Evolutionary conservation across 192 early-diverging fungal genomes (phyloP).

Genomic region (Spizellomyces punctatus): DNA sequence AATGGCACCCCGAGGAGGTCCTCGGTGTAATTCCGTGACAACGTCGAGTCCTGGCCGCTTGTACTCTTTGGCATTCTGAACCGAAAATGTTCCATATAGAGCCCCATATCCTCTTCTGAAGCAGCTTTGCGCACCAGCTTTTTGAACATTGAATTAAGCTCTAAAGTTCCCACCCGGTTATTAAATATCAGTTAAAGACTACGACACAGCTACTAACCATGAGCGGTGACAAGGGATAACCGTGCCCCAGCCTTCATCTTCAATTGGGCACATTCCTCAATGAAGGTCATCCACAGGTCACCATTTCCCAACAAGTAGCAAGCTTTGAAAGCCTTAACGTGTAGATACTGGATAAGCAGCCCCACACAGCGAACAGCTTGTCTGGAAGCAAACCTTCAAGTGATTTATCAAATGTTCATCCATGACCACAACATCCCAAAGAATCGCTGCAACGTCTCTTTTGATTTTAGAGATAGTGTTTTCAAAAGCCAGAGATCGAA

Average conservation of each 20-base stretch:
- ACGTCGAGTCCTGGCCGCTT: not conserved
- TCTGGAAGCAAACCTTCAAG: constrained; percentile 34
- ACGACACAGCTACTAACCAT: constrained; percentile 13
- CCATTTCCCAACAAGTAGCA: constrained; percentile 67
- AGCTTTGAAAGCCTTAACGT: constrained; percentile 52
- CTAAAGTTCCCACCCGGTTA: not conserved
- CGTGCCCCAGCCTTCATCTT: constrained; percentile 19
- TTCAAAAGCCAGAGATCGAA: constrained; percentile 41
- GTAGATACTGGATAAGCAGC: not conserved
- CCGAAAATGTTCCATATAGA: constrained; percentile 16
- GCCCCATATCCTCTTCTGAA: not conserved
- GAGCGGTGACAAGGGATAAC: constrained; percentile 29
- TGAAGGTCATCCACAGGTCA: constrained; percentile 58
- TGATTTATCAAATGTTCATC: constrained; percentile 61
- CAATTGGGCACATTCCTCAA: constrained; percentile 57
- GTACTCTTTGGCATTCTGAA: not conserved
- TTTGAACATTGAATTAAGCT: constrained; percentile 23
- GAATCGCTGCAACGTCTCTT: constrained; percentile 54
- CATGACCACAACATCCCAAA: constrained; percentile 69
- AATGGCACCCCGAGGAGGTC: constrained; percentile 56
- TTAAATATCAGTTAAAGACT: no score
- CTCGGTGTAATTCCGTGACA: constrained; percentile 20
- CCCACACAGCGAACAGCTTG: not conserved
- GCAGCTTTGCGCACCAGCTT: constrained; percentile 1
- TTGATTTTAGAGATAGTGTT: constrained; percentile 53